Conservation (phyloP, 208 protist genomes). For the Trypanosoma cruzi region DNA sequence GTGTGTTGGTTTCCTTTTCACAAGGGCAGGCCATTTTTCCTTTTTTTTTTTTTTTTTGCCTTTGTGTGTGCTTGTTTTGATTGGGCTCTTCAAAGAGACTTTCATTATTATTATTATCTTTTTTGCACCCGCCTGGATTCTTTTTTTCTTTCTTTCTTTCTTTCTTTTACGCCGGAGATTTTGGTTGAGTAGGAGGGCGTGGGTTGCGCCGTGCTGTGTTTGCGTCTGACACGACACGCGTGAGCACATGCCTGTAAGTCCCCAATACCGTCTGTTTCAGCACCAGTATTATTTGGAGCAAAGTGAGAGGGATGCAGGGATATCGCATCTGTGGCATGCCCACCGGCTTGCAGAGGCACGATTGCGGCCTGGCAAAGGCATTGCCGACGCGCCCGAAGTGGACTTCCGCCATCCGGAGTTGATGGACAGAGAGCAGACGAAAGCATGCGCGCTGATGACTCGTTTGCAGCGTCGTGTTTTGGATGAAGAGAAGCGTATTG, state of each 20-base stretch:
- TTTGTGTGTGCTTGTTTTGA: too few relatives aligned
- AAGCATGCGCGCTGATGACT: slow-evolving; percentile 24
- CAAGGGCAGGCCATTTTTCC: background rate
- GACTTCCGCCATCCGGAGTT: slow-evolving; percentile 46
- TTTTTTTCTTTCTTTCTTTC: too few relatives aligned
- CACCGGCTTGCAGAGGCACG: slow-evolving; percentile 52
- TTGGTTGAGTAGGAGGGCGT: too few relatives aligned
- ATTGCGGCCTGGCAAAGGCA: slow-evolving; percentile 40
- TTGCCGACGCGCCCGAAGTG: slow-evolving; percentile 47
- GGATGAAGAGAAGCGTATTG: slow-evolving; percentile 41
- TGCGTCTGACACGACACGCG: background rate
- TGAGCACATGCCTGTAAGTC: slow-evolving; percentile 20
- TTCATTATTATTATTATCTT: too few relatives aligned
- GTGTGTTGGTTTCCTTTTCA: background rate
- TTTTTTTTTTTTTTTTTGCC: background rate
- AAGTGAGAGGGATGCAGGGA: slow-evolving; percentile 46
- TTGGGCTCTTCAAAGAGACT: too few relatives aligned
- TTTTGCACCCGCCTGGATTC: too few relatives aligned
- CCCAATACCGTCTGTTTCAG: slow-evolving; percentile 39
- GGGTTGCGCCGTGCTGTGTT: background rate
- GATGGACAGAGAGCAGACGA: slow-evolving; percentile 29
- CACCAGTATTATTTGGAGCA: slow-evolving; percentile 45
- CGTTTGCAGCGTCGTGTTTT: slow-evolving; percentile 42
- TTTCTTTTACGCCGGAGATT: too few relatives aligned
- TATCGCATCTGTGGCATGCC: slow-evolving; percentile 71